Evolutionary conservation across 108 stramenopile genomes (phyloP).

Genomic region (Cyclotella sp.): DNA sequence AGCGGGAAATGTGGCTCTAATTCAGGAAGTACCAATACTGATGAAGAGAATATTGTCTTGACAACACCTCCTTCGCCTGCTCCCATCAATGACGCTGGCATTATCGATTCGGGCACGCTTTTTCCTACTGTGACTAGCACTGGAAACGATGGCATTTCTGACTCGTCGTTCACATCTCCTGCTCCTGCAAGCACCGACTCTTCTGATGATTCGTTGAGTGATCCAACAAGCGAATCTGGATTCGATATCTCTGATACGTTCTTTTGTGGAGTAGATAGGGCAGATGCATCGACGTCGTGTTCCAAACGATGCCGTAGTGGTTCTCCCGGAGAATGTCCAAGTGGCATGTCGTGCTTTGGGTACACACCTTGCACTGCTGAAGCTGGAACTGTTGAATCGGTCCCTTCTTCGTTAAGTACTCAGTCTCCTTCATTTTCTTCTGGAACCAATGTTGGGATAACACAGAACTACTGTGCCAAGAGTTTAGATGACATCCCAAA

Average conservation of each 20-base stretch:
- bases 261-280: conserved; percentile 32
- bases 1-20: conserved; percentile 5
- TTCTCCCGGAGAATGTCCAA: conserved; percentile 27
- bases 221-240: neutral
- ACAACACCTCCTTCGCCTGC: neutral
- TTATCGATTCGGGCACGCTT: neutral
- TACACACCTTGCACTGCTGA: conserved; percentile 27
- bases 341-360: conserved; percentile 26
- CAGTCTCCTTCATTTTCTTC: conserved; percentile 1
- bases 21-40: neutral
- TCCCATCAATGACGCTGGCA: neutral
- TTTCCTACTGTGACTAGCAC: neutral
- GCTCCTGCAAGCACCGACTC: neutral
- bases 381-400: neutral
- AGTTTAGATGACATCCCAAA: conserved; percentile 24
- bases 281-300: conserved; percentile 32
- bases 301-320: conserved; percentile 33
- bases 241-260: conserved; percentile 20
- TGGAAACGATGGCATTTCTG: neutral
- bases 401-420: neutral
- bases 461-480: conserved; percentile 36
- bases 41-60: neutral
- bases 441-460: conserved; percentile 14
- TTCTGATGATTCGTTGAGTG: neutral
- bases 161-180: neutral